Percentiles rank a stretch among this genome's conserved stretches.
These are phyloP conservation scores for Acer negundo DNA, from an alignment of 345 rosid genomes.

Conservation along the genomic window DNA sequence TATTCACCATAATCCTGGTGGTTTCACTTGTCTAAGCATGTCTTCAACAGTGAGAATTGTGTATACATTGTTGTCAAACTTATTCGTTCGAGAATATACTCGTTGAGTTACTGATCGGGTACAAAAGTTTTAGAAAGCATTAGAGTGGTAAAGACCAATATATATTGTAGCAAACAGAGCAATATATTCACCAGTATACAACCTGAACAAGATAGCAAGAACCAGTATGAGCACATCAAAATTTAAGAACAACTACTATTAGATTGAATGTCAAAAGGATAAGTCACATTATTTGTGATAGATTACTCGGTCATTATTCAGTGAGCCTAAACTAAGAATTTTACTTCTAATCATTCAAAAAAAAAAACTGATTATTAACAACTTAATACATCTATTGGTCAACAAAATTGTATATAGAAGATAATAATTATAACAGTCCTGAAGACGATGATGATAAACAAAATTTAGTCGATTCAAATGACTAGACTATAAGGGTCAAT, in stretches of 20 bases:
- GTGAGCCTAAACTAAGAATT: not conserved
- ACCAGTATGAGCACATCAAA: not conserved
- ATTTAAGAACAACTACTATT: not conserved
- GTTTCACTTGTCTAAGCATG: conserved; percentile 39
- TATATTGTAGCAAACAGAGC: conserved; percentile 12
- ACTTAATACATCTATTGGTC: not conserved
- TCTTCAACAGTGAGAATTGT: conserved; percentile 49
- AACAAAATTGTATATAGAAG: not conserved
- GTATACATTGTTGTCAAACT: conserved; percentile 37
- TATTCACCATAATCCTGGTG: conserved; percentile 66
- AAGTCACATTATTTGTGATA: not conserved
- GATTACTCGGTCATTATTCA: not conserved
- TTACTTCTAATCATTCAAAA: too few relatives aligned
- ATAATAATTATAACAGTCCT: not conserved
- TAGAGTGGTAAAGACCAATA: conserved; percentile 4
- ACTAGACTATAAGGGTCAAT: too few relatives aligned
- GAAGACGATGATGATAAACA: not conserved
- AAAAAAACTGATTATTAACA: too few relatives aligned
- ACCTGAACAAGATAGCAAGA: not conserved
- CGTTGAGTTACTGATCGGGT: conserved; percentile 60
- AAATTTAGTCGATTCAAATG: not conserved
- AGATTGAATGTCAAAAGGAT: not conserved
- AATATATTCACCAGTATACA: not conserved
- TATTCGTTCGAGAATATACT: conserved; percentile 50
- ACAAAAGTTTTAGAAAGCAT: conserved; percentile 12